phyloP scores from a whole-genome alignment of 768 basidiomycete genomes.

The Coprinopsis strossmayeri region DNA sequence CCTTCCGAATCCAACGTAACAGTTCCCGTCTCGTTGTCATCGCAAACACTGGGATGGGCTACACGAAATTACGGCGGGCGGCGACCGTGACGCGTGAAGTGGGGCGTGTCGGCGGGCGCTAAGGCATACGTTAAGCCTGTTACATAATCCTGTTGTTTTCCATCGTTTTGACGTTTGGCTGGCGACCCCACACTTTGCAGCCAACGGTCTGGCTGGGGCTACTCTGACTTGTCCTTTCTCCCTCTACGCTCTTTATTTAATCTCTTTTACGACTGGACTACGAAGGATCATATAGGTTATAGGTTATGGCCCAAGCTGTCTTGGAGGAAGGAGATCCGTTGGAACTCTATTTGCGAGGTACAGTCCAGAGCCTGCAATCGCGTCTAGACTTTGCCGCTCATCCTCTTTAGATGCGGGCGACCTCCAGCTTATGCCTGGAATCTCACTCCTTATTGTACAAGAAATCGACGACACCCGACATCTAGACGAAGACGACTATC shows the following conservation, averaged over 20 bases:
- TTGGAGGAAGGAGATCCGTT: slow-evolving; percentile 77
- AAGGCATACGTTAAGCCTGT: not conserved
- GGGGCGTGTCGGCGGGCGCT: not conserved
- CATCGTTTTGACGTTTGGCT: no score
- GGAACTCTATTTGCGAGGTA: slow-evolving; percentile 65
- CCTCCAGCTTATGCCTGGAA: slow-evolving; percentile 51
- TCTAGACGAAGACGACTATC: slow-evolving; percentile 18
- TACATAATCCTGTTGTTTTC: no score
- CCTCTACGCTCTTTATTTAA: not conserved
- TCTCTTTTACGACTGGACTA: not conserved
- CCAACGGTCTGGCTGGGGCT: no score
- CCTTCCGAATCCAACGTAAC: no score
- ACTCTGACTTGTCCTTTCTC: no score
- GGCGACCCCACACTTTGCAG: no score
- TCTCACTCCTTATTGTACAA: slow-evolving; percentile 30
- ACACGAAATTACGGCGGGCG: no score
- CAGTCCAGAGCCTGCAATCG: slow-evolving; percentile 13
- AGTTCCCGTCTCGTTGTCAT: no score
- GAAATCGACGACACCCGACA: slow-evolving; percentile 30
- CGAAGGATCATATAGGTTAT: not conserved
- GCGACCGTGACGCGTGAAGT: no score
- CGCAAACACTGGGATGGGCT: no score
- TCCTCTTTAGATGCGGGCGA: slow-evolving; percentile 50
- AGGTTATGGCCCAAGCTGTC: slow-evolving; percentile 67
- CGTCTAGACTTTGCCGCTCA: slow-evolving; percentile 2